Evolutionary conservation across 1,284 basidiomycete genomes (phyloP), one percentile per base, ranked within the genome.

Genomic region (Cystobasidium slooffiae): DNA sequence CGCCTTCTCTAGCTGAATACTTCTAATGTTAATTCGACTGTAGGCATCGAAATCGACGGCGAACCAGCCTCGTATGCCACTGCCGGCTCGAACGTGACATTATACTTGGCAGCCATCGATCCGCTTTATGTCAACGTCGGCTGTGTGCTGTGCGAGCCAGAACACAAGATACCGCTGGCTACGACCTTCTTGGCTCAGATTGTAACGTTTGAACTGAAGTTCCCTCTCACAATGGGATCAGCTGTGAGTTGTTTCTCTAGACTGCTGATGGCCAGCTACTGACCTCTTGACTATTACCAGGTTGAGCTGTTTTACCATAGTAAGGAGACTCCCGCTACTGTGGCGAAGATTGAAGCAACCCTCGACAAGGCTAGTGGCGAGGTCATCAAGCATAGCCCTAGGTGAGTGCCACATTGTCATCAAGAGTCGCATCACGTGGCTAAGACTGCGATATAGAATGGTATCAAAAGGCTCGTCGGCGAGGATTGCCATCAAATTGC

Each of bases 241-340:
- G 89, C 93, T 49, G 91, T 95, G 81, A 78, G 87, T 82, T 20
- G n/a, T 3, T 66, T 20, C 64, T 9, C 22, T 18, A 1, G 22
- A 31, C 9, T 2, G 6, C 14, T 10, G 10, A 16, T 6, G 1
- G 16, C 56, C 6, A n/a, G 16, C 41, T n/a, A 43, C 56, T 39
- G 56, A 41, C 6, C 56, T 41, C 22, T 59, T 53, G n/a, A 7
- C 6, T 9, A n/a, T 16, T 24, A 22, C 22, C 69, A 93, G 91
- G 86, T 96, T 70, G 94, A 97, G 81, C 84, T 99, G 5, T 98
- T 93, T 84, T 93, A 97, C 81, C 94, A 99, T 82, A 94, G 93
- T 0, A 88, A 89, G 68, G 93, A 98, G 81, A 88, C 97, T 1
- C 92, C 96, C 5, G 95, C 93, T 0, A 91, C 90, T 6, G 87